These are phyloP conservation scores for Ophiosphaerella narmari DNA, from an alignment of 2,329 filamentous ascomycete genomes.

Conservation along the genomic window DNA sequence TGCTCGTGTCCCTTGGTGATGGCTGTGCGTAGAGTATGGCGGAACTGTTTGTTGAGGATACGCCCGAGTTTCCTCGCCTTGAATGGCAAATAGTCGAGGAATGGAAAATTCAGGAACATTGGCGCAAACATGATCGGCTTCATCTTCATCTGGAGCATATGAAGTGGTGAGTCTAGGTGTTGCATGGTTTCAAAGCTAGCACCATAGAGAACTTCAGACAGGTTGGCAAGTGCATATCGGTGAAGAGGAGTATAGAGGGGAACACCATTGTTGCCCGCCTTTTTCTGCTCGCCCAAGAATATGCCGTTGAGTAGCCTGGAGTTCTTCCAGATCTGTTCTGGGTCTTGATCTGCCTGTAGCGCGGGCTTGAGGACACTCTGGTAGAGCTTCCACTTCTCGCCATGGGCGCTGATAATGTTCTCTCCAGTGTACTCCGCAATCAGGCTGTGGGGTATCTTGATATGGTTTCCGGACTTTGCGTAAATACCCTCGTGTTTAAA, in stretches of 20 bases:
- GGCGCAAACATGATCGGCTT: conserved; percentile 35
- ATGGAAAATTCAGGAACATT: conserved; percentile 33
- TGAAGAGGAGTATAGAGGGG: conserved; percentile 42
- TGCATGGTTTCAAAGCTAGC: conserved; percentile 33
- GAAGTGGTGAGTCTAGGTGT: conserved; percentile 21
- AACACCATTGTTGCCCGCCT: conserved; percentile 22
- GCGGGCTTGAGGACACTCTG: conserved; percentile 37
- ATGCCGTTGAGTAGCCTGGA: conserved; percentile 29
- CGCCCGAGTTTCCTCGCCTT: conserved; percentile 25
- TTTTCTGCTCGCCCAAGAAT: conserved; percentile 35
- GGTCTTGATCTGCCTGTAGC: conserved; percentile 33
- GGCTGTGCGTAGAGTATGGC: conserved; percentile 21
- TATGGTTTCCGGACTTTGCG: conserved; percentile 38
- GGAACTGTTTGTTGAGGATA: conserved; percentile 23
- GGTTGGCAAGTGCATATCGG: conserved; percentile 46
- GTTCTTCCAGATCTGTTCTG: conserved; percentile 28
- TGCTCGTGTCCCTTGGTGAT: conserved; percentile 31
- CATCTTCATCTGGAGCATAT: conserved; percentile 28
- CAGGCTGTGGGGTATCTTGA: conserved; percentile 40
- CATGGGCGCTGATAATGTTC: conserved; percentile 42
- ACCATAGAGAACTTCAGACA: conserved; percentile 38
- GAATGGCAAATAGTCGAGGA: conserved; percentile 27
- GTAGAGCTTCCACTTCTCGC: conserved; percentile 39
- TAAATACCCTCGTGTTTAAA: conserved; percentile 39
- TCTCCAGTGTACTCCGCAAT: conserved; percentile 39